Evolutionary conservation across 2,329 filamentous ascomycete species (phyloP), one percentile per base, ranked within the genome.

Genomic region (Fusarium anguioides): DNA sequence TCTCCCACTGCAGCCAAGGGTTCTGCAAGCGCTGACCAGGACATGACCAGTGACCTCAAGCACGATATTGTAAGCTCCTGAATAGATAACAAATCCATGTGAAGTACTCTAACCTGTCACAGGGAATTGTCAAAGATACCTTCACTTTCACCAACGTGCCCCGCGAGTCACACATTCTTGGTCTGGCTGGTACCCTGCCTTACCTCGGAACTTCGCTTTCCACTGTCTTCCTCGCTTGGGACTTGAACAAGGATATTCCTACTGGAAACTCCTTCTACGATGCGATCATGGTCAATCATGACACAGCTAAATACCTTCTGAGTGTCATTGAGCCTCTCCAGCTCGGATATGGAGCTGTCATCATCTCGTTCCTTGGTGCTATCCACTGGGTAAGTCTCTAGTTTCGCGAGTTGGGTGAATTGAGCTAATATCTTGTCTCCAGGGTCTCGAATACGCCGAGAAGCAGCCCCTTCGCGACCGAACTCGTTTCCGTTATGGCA

Each of bases 341-440:
- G 79, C 86, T 97, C 53, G 94, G 93, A 60, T 97, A 96, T 73
- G 94, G 95, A 54, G 95, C 94, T 45, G 88, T 96, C 58, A 96
- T 97, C 73, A 91, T 97, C 72, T 97, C 94, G 26, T 97, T 97
- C 84, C 87, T 97, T 3, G 95, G 95, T 41, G 94, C 94, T 31
- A 89, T 97, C 73, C 95, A 97, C 79, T 97, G 87, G 95, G 91
- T 81, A 71, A 62, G 78, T 26, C 4, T 9, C 8, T 2, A 26
- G 2, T 8, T 50, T 23, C 8, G 1, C n/a, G 23, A 18, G 10
- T 4, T 1, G 23, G 10, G 4, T 14, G 11, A 2, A 18, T 14
- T 2, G 0, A 49, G 24, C 52, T 69, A 50, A 73, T 36, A 6
- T 12, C 5, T 10, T 8, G 5, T 3, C 0, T 18, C 0, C 15